A percentile compares a stretch with the other conserved stretches of the same genome.
phyloP scores from a whole-genome alignment of 495 filamentous ascomycete genomes.

The Trichoderma erinaceum region DNA sequence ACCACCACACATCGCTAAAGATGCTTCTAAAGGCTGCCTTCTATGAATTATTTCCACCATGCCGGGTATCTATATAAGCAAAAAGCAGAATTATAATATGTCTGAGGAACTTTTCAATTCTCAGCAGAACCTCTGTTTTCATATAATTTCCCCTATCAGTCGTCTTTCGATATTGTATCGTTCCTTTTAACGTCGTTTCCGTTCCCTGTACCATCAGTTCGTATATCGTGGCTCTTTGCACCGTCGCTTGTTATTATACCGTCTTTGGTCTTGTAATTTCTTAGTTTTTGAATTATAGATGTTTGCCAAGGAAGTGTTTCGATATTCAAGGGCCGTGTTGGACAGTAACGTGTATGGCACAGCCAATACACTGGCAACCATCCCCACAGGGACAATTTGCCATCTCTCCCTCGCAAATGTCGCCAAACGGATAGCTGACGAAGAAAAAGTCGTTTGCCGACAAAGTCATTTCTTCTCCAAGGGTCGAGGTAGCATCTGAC shows the following conservation, averaged over 20 bases:
- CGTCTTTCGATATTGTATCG: too few relatives aligned
- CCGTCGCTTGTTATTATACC: too few relatives aligned
- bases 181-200: too few relatives aligned
- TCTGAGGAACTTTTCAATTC: too few relatives aligned
- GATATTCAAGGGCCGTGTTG: neutral
- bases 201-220: neutral
- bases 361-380: constrained; percentile 47
- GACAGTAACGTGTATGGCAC: constrained; percentile 30
- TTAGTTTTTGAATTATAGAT: too few relatives aligned
- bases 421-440: constrained; percentile 38
- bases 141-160: too few relatives aligned
- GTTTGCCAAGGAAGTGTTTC: too few relatives aligned
- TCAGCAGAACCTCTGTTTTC: too few relatives aligned
- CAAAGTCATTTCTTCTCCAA: constrained; percentile 38
- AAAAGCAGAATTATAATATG: neutral
- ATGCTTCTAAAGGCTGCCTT: neutral
- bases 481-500: constrained; percentile 35
- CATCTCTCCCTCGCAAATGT: constrained; percentile 31
- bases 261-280: too few relatives aligned
- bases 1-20: neutral
- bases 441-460: constrained; percentile 44
- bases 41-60: neutral
- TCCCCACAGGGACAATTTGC: constrained; percentile 46
- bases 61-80: neutral
- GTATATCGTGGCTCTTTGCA: neutral